Percentiles rank a stretch among this genome's conserved stretches.
phyloP scores from a whole-genome alignment of 805 yeast genomes.

The Candida sonorensis region DNA sequence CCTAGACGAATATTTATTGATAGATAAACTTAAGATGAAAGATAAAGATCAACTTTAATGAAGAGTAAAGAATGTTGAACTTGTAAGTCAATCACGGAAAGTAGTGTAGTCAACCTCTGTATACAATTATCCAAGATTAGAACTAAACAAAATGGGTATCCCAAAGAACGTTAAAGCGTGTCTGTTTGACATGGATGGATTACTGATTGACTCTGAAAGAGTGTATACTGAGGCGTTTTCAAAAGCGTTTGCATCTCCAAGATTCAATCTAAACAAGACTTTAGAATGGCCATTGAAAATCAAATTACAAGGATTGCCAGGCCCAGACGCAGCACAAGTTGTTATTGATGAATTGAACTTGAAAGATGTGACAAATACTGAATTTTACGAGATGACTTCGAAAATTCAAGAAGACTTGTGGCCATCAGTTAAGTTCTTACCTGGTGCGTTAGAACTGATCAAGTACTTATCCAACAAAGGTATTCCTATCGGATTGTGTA shows the following conservation, averaged over 20 bases:
- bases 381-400: constrained; percentile 46
- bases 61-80: no score
- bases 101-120: no score
- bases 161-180: constrained; percentile 21
- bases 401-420: constrained; percentile 52
- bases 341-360: constrained; percentile 65
- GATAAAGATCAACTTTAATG: no score
- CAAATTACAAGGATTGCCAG: constrained; percentile 87
- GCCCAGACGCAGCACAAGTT: constrained; percentile 58
- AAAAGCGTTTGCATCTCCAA: constrained; percentile 45
- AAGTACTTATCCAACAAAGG: constrained; percentile 39
- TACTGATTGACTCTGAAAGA: constrained; percentile 86
- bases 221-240: constrained; percentile 77
- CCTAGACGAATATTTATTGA: no score
- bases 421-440: constrained; percentile 60
- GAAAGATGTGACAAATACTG: constrained; percentile 56
- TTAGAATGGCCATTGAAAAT: constrained; percentile 88
- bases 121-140: neutral
- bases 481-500: constrained; percentile 85
- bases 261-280: constrained; percentile 55
- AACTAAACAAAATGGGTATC: constrained; percentile 3
- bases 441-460: constrained; percentile 78
- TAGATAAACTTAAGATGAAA: no score
- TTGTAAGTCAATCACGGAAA: no score
- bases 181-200: constrained; percentile 84